Conservation (phyloP, 2,329 filamentous ascomycete species). For the Aureobasidium pullulans region DNA sequence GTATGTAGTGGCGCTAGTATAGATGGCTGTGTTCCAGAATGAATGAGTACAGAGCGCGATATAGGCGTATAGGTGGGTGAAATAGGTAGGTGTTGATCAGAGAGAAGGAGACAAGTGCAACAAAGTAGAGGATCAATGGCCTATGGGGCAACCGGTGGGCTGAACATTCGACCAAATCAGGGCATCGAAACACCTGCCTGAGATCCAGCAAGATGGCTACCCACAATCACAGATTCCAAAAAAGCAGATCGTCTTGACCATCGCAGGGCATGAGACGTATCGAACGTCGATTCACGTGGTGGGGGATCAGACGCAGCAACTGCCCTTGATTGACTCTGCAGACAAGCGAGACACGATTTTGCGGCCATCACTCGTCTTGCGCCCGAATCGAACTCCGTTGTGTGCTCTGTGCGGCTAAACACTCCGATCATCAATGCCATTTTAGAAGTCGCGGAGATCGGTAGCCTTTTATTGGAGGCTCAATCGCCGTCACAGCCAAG, state of each 20-base stretch:
- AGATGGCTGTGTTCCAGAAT: background rate
- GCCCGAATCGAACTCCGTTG: background rate
- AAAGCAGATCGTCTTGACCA: slow-evolving; percentile 10
- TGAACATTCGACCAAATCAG: background rate
- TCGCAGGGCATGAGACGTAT: slow-evolving; percentile 13
- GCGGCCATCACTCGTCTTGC: background rate
- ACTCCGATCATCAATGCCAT: background rate
- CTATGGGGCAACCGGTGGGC: background rate
- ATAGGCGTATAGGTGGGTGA: background rate
- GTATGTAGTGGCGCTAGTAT: background rate
- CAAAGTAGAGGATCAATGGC: background rate
- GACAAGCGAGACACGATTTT: slow-evolving; percentile 4
- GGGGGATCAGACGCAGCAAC: background rate
- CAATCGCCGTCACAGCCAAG: background rate
- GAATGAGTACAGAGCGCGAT: background rate
- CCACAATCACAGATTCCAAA: slow-evolving; percentile 5
- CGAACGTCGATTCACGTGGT: slow-evolving; percentile 8
- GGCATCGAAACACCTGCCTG: background rate
- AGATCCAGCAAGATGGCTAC: slow-evolving; percentile 3
- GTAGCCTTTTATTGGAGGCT: background rate
- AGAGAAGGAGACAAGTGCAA: background rate
- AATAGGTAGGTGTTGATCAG: background rate
- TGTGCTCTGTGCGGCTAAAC: background rate
- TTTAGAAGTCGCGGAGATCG: background rate
- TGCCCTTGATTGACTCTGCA: slow-evolving; percentile 6